These are phyloP conservation scores for Trichophyton mentagrophytes DNA, from an alignment of 2,329 filamentous ascomycete species.

Conservation along the genomic window DNA sequence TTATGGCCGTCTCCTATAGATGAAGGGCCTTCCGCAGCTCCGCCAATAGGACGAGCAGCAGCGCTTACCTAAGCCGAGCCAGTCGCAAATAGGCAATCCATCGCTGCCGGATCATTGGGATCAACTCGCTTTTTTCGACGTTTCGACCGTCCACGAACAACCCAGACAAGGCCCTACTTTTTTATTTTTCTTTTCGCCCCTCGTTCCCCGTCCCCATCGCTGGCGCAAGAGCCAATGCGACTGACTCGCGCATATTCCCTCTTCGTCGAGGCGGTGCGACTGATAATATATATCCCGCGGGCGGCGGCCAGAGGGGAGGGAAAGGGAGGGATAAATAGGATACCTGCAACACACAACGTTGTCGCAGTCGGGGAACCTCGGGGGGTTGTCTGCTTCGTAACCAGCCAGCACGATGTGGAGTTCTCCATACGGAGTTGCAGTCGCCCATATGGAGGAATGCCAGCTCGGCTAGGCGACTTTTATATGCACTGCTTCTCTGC, in stretches of 20 bases:
- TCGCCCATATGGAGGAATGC: neutral
- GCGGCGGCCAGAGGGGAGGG: neutral
- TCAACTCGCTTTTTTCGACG: neutral
- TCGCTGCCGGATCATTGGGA: neutral
- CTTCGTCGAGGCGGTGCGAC: constrained; percentile 1
- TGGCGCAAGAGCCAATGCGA: neutral
- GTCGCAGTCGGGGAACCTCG: neutral
- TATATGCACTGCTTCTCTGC: neutral
- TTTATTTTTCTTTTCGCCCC: neutral
- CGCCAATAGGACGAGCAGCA: neutral
- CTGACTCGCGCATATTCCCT: neutral
- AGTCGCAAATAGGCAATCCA: neutral
- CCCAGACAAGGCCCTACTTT: too few relatives aligned
- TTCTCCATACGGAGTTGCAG: neutral
- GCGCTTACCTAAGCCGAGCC: neutral
- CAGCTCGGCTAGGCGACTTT: neutral
- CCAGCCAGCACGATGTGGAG: neutral
- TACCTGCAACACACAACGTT: too few relatives aligned
- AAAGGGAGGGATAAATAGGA: too few relatives aligned
- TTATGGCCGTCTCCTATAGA: neutral
- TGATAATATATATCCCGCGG: neutral
- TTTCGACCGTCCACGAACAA: neutral
- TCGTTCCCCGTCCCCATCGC: neutral
- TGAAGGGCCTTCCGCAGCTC: neutral
- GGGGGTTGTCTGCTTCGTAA: neutral